Base-by-base conservation (phyloP, 106 monocot genomes). In the Apostasia shenzhenica region DNA sequence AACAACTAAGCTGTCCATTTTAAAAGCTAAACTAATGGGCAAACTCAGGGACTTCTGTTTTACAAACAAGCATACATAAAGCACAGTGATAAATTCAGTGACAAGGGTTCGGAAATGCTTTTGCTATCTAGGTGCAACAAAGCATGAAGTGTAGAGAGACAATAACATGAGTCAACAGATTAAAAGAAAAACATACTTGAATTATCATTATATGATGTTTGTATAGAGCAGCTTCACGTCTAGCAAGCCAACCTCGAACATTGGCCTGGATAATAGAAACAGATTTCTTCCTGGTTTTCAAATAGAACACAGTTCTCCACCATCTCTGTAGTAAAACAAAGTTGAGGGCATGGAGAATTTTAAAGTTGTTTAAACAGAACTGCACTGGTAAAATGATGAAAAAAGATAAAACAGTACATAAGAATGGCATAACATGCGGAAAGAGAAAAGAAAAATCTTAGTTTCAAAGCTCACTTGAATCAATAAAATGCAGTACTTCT, bases 161-260 rank as follows among this genome's bases (percentile, higher is more conserved):
- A 26, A 26, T 26, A 26, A 26, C 26, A 26, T 26, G 26, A 26
- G 26, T 26, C 26, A 26, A 26, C 26, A 26, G 26, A 26, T 26
- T 26, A 45, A 53, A 61, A 67, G 45, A 1, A 0, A 47, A 42
- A 77, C 66, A 3, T 80, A 88, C 84, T 73, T 88, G 88, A 42
- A 88, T 81, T 50, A 79, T 10, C 68, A 68, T 55, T 56, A 88
- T 84, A 39, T 50, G 14, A 47, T 61, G 58, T 56, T 59, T 76
- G 5, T 71, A 62, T 59, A 48, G 26, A 38, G 3, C 26, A 66
- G 68, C 73, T 73, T 51, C 69, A 54, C 41, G 47, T 6, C 87
- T 61, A 62, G 73, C 73, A 75, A 81, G 65, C 83, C 83, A 88
- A 37, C 87, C 83, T 73, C 81, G 87, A 54, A 78, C 45, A 70